These are phyloP conservation scores for Tephrocybe rancida DNA, from an alignment of 768 basidiomycete genomes.

Conservation along the genomic window DNA sequence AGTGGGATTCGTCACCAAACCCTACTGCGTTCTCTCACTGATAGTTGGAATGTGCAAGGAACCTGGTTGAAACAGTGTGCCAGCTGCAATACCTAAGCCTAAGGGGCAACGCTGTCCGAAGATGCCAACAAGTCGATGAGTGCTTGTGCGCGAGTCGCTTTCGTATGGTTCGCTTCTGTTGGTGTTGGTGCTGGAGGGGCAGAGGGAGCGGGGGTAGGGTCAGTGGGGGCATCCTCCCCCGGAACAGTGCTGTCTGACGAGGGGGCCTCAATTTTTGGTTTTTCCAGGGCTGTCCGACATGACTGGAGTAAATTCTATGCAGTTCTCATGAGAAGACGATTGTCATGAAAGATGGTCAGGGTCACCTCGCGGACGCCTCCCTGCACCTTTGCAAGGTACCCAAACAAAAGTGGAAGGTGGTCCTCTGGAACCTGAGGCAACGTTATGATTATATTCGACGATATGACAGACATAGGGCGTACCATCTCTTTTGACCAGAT, in stretches of 20 bases:
- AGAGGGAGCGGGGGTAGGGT: neutral
- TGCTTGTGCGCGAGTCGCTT: conserved; percentile 6
- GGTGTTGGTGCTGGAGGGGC: neutral
- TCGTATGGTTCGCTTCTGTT: neutral
- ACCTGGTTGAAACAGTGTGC: too few species aligned
- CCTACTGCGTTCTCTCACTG: too few species aligned
- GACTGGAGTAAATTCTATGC: conserved; percentile 18
- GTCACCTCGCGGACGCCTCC: conserved; percentile 49
- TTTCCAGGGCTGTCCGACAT: conserved; percentile 14
- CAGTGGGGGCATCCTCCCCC: neutral
- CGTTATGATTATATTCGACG: neutral
- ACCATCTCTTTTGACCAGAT: conserved; percentile 55
- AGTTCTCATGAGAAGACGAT: neutral
- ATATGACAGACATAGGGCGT: conserved; percentile 21
- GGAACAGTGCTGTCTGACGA: neutral
- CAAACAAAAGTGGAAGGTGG: conserved; percentile 44
- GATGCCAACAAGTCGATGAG: conserved; percentile 1
- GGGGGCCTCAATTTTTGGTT: neutral
- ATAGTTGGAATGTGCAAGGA: too few species aligned
- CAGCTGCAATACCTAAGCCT: too few species aligned
- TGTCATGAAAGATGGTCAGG: neutral
- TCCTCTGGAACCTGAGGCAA: conserved; percentile 50
- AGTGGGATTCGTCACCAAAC: too few species aligned
- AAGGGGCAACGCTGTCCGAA: neutral
- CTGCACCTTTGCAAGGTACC: conserved; percentile 48